Percentiles rank a stretch among this genome's conserved stretches.
These are phyloP conservation scores for Globisporangium yorkense DNA, from an alignment of 352 stramenopile species.

Conservation along the genomic window DNA sequence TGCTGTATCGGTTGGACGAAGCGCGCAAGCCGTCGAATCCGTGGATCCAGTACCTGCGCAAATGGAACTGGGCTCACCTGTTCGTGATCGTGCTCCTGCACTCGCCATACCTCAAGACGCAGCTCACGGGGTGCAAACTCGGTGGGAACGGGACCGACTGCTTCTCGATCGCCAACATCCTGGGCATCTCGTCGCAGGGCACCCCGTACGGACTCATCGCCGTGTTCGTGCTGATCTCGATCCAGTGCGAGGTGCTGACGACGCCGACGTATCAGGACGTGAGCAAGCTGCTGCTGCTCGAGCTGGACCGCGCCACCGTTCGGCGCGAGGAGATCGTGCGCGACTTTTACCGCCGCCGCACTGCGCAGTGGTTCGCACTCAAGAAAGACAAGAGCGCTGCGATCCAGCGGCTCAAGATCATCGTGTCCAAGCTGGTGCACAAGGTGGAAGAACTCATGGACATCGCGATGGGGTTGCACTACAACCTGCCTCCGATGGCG, in stretches of 20 bases:
- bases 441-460: slow-evolving; percentile 89
- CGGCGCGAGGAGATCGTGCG: slow-evolving; percentile 62
- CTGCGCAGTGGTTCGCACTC: slow-evolving; percentile 64
- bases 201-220: slow-evolving; percentile 64
- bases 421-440: slow-evolving; percentile 84
- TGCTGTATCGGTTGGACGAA: slow-evolving; percentile 79
- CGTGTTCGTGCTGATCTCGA: slow-evolving; percentile 77
- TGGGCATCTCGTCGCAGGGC: slow-evolving; percentile 50
- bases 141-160: slow-evolving; percentile 31
- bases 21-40: slow-evolving; percentile 38
- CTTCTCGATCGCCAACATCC: slow-evolving; percentile 60
- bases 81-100: slow-evolving; percentile 75
- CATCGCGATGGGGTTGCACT: slow-evolving; percentile 77
- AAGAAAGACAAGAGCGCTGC: slow-evolving; percentile 83
- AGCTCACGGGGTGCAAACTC: slow-evolving; percentile 48
- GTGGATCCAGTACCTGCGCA: slow-evolving; percentile 73
- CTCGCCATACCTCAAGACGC: slow-evolving; percentile 46
- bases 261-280: slow-evolving; percentile 59
- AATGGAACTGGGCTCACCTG: slow-evolving; percentile 80
- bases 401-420: slow-evolving; percentile 80
- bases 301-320: slow-evolving; percentile 37
- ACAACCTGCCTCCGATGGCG: slow-evolving; percentile 80
- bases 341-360: slow-evolving; percentile 58
- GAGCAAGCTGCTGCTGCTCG: slow-evolving; percentile 35
- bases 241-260: slow-evolving; percentile 75